phyloP scores from a whole-genome alignment of 2,329 filamentous ascomycete species.

The Nigrospora osmanthi region DNA sequence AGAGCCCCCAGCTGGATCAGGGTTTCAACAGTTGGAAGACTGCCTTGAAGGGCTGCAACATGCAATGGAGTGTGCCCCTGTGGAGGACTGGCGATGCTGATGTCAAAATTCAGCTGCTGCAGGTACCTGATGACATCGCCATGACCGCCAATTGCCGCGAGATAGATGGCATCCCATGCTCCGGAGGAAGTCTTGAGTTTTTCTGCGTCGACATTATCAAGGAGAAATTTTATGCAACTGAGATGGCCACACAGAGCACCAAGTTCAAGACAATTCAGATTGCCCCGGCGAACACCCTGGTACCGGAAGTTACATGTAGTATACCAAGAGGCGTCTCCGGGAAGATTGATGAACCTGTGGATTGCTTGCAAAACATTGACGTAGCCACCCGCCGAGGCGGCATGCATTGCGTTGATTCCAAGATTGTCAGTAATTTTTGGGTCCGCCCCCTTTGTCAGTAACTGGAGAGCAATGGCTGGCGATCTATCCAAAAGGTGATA shows the following conservation, averaged over 20 bases:
- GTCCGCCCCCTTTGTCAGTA: background rate
- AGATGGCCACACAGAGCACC: background rate
- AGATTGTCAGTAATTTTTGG: rapidly evolving
- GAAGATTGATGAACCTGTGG: background rate
- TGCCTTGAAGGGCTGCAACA: background rate
- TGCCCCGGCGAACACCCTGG: too few species aligned
- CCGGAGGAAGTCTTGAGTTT: background rate
- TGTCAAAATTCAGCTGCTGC: background rate
- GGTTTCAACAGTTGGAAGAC: background rate
- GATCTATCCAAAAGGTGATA: background rate
- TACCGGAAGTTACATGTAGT: background rate
- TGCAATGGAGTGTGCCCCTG: background rate
- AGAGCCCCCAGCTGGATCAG: background rate
- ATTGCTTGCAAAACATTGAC: background rate
- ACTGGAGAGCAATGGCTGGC: background rate
- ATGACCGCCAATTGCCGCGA: background rate
- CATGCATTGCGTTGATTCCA: background rate
- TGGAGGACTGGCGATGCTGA: background rate
- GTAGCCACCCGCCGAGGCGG: background rate
- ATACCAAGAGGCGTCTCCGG: background rate
- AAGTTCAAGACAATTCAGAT: background rate
- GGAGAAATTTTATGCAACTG: background rate
- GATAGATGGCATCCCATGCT: background rate
- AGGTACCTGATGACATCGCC: background rate
- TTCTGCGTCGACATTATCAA: background rate